Evolutionary conservation across 805 yeast species (phyloP), one percentile per base, ranked within the genome.

Genomic region (Schizosaccharomyces lindneri): DNA sequence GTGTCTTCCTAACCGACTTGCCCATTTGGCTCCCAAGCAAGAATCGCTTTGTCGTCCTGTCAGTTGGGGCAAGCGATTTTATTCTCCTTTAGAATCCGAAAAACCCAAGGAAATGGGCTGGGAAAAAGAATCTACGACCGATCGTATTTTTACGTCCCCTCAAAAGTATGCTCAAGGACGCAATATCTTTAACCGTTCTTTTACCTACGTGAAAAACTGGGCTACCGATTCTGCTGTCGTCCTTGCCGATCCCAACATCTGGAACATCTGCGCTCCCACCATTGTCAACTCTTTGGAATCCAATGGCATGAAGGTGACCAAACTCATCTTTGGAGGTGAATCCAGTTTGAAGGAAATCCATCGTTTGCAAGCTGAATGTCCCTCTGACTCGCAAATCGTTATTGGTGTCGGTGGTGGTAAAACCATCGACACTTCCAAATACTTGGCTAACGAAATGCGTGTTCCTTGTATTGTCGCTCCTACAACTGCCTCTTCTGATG

Each of bases 361-460:
- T 27, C 21, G 46, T 19, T 17, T 57, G 9, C 29, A 24, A 39
- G 27, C 21, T 4, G 46, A 27, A 17, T 19, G 43, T 9, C 29
- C 31, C 7, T 15, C 19, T 17, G 48, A 36, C 21, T 13, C 48
- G 11, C 43, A 57, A 36, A n/a, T 41, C 15, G 36, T 57, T 31
- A 57, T 57, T 19, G 60, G 60, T 2, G 48, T 57, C 27, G 60
- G 60, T 17, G 88, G 88, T 1, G 66, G 75, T 63, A 78, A 82
- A 62, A 64, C 81, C 57, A 68, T 79, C 60, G 68, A 73, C 43
- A 77, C 82, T 2, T 71, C 73, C 4, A 66, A 70, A 15, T 77
- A 77, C 66, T n/a, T 57, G 27, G 60, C 60, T 31, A 19, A 57
- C 31, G 17, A 19, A 31, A 29, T 57, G 48, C 11, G 17, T 13